Percentiles rank a stretch among this genome's conserved stretches.
phyloP scores from a whole-genome alignment of 108 stramenopile genomes.

The Asterionellopsis glacialis region DNA sequence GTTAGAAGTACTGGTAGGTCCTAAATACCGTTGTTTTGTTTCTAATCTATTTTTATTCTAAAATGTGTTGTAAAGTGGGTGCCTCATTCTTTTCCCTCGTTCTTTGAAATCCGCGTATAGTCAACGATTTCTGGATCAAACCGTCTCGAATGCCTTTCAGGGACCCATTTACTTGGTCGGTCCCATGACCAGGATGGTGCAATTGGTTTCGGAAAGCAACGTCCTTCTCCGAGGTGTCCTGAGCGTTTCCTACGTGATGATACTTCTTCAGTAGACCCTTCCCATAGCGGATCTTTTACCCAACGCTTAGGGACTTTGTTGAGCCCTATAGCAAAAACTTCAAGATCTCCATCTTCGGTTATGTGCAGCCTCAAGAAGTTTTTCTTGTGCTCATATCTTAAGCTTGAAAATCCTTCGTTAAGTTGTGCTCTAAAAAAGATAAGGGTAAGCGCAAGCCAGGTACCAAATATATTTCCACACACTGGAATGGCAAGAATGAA shows the following conservation, averaged over 20 bases:
- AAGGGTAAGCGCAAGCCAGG: constrained; percentile 44
- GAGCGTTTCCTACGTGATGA: constrained; percentile 1
- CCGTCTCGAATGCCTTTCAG: constrained; percentile 21
- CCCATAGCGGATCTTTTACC: constrained; percentile 40
- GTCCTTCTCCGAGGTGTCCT: too few species aligned
- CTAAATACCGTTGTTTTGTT: too few species aligned
- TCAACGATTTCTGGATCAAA: constrained; percentile 40
- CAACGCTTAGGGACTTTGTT: constrained; percentile 52
- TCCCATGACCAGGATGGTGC: constrained; percentile 40
- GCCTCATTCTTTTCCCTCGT: not conserved
- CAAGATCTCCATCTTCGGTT: constrained; percentile 43
- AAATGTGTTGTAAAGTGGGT: too few species aligned
- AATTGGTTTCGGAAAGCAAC: too few species aligned
- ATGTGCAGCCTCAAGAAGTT: constrained; percentile 43
- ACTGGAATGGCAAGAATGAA: constrained; percentile 41
- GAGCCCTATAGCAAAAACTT: constrained; percentile 49
- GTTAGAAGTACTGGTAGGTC: too few species aligned
- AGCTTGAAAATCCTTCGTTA: constrained; percentile 44
- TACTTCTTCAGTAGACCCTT: constrained; percentile 3
- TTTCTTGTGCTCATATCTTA: constrained; percentile 49
- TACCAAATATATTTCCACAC: constrained; percentile 44
- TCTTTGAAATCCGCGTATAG: constrained; percentile 9
- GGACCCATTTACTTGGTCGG: constrained; percentile 48
- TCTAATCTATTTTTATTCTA: too few species aligned
- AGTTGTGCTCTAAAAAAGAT: constrained; percentile 41